Percentiles rank a stretch among this genome's conserved stretches.
These are phyloP conservation scores for Botrytis hyacinthi DNA, from an alignment of 2,329 filamentous ascomycete genomes.

Conservation along the genomic window DNA sequence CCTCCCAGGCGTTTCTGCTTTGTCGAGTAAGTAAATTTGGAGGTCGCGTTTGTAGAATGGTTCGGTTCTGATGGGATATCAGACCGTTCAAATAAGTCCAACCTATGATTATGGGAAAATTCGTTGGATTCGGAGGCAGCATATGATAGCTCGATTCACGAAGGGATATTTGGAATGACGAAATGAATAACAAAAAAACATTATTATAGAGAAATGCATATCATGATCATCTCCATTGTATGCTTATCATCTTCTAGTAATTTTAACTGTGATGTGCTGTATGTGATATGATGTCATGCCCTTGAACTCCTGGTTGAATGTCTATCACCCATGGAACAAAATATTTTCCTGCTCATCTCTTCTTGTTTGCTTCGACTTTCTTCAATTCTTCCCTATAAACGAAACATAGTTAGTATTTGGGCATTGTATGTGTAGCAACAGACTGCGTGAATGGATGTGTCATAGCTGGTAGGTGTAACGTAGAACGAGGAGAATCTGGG, in stretches of 20 bases:
- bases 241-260: constrained; percentile 4
- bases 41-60: background rate
- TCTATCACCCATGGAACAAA: background rate
- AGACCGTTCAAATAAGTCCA: constrained; percentile 35
- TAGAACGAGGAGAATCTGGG: background rate
- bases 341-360: constrained; percentile 46
- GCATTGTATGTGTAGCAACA: background rate
- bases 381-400: constrained; percentile 77
- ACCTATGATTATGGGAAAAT: constrained; percentile 35
- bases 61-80: constrained; percentile 33
- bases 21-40: constrained; percentile 69
- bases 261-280: constrained; percentile 7
- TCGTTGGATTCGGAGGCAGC: constrained; percentile 23
- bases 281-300: constrained; percentile 15
- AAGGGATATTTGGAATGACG: constrained; percentile 31
- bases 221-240: constrained; percentile 12
- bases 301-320: constrained; percentile 8
- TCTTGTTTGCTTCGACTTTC: constrained; percentile 81
- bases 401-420: background rate
- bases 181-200: constrained; percentile 11
- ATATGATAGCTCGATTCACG: constrained; percentile 31
- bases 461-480: background rate
- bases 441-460: background rate
- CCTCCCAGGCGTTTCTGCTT: constrained; percentile 85
- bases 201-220: constrained; percentile 8